These are phyloP conservation scores for Colletotrichum sp. DNA, from an alignment of 2,329 filamentous ascomycete species.

Conservation along the genomic window DNA sequence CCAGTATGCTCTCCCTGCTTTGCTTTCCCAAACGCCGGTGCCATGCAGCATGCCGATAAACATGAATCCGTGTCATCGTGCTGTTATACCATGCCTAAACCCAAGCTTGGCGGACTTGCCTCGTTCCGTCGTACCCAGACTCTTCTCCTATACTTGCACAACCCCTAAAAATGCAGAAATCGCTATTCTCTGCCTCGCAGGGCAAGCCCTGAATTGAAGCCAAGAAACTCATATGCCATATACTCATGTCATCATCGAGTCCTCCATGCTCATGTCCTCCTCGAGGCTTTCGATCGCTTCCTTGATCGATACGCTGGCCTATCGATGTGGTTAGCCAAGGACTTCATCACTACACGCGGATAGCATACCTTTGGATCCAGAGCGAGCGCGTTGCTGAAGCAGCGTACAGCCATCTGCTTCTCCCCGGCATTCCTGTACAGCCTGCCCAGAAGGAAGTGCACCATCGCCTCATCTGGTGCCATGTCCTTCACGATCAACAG, in stretches of 20 bases:
- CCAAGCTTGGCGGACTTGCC: constrained; percentile 2
- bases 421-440: constrained; percentile 77
- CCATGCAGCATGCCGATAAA: constrained; percentile 36
- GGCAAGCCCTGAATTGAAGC: not conserved
- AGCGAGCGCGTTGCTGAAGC: constrained; percentile 94
- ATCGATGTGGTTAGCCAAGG: constrained; percentile 12
- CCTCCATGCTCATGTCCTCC: constrained; percentile 74
- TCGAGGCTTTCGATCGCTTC: constrained; percentile 94
- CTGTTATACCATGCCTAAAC: constrained; percentile 15
- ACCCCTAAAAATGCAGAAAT: not conserved
- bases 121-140: constrained; percentile 9
- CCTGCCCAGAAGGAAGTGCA: constrained; percentile 92
- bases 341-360: not conserved
- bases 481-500: constrained; percentile 88
- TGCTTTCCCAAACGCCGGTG: constrained; percentile 32
- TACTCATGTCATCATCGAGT: constrained; percentile 64
- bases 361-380: constrained; percentile 90
- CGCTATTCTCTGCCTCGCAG: not conserved
- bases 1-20: constrained; percentile 15
- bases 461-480: constrained; percentile 92
- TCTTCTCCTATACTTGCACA: not conserved
- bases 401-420: constrained; percentile 81
- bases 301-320: constrained; percentile 95
- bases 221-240: not conserved
- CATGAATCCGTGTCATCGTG: constrained; percentile 16